Evolutionary conservation across 2,329 filamentous ascomycete species (phyloP).

Genomic region (Graphilbum fragrans): DNA sequence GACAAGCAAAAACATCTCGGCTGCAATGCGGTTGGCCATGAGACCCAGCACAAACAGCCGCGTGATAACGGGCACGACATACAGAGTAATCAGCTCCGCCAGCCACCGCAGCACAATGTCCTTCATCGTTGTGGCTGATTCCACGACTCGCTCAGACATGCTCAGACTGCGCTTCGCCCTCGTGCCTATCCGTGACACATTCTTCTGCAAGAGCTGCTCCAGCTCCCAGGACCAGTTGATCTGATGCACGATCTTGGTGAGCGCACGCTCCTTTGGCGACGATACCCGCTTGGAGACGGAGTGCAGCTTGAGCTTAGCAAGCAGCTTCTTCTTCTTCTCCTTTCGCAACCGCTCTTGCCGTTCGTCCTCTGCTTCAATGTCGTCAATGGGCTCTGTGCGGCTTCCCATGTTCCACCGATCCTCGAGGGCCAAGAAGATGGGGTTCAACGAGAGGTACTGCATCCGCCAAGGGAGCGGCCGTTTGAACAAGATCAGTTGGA

Average conservation of each 20-base stretch:
- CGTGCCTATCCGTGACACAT: constrained; percentile 72
- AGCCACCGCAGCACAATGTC: constrained; percentile 58
- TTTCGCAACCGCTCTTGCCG: constrained; percentile 45
- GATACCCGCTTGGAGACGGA: constrained; percentile 66
- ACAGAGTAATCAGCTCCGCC: constrained; percentile 59
- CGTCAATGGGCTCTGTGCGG: constrained; percentile 24
- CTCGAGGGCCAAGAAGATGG: constrained; percentile 76
- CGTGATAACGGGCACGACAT: constrained; percentile 67
- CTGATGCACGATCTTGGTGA: constrained; percentile 77
- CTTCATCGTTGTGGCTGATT: constrained; percentile 79
- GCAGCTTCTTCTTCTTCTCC: constrained; percentile 51
- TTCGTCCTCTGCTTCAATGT: constrained; percentile 62
- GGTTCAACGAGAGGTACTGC: constrained; percentile 90
- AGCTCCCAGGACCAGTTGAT: constrained; percentile 95
- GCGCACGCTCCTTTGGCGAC: constrained; percentile 70
- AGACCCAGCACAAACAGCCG: constrained; percentile 64
- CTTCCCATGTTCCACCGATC: constrained; percentile 43
- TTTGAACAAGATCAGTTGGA: constrained; percentile 85
- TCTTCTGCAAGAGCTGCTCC: constrained; percentile 74
- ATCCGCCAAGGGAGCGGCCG: constrained; percentile 74
- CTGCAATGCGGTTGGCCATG: constrained; percentile 66
- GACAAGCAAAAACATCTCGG: constrained; percentile 65
- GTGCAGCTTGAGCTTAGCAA: constrained; percentile 81
- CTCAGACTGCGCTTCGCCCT: constrained; percentile 76
- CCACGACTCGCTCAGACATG: constrained; percentile 86